Conservation (phyloP, 139 green algal genomes). For the Coccomyxa sp. region DNA sequence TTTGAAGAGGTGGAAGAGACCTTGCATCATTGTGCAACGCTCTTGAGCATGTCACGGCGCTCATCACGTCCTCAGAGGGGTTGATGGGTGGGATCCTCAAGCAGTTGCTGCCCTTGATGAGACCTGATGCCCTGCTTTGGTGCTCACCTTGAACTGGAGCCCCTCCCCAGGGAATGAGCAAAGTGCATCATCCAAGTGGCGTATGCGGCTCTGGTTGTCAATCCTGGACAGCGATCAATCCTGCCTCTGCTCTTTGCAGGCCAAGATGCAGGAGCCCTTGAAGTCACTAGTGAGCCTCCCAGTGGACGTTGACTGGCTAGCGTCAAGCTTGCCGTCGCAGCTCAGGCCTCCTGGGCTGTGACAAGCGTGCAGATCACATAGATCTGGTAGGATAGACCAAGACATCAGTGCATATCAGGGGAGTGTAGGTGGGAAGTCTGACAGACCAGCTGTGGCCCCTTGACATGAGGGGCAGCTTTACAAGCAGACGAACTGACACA, state of each 20-base stretch:
- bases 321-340: neutral
- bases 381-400: too few species aligned
- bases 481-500: too few species aligned
- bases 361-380: too few species aligned
- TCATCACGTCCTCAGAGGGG: too few species aligned
- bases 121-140: neutral
- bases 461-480: too few species aligned
- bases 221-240: neutral
- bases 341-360: neutral
- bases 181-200: neutral
- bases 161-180: neutral
- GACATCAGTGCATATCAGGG: too few species aligned
- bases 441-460: too few species aligned
- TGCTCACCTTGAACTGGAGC: neutral
- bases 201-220: neutral
- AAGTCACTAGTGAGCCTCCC: constrained; percentile 65
- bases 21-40: too few species aligned
- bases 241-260: constrained; percentile 20
- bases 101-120: neutral
- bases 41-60: too few species aligned
- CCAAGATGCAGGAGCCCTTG: constrained; percentile 80
- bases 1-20: neutral
- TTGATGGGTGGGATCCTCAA: neutral
- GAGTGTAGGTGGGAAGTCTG: too few species aligned
- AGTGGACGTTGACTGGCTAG: constrained; percentile 56